Conservation (phyloP, 164 flowering plant species). For the Stephania japonica region DNA sequence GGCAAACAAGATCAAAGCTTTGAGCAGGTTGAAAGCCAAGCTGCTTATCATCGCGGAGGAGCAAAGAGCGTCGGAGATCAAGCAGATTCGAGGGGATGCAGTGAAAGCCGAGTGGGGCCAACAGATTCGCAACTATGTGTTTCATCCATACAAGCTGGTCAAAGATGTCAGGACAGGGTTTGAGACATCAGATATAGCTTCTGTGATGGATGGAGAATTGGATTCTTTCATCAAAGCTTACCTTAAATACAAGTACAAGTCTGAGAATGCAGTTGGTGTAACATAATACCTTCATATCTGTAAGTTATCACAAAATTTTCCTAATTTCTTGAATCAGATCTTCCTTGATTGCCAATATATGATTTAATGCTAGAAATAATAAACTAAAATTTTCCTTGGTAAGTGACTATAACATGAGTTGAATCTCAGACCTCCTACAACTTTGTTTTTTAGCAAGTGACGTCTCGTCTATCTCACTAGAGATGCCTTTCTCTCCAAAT, state of each 20-base stretch:
- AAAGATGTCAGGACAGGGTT: slow-evolving; percentile 82
- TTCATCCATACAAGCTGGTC: slow-evolving; percentile 98
- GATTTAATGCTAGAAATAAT: too few species aligned
- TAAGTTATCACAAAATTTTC: not conserved
- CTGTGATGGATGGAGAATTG: slow-evolving; percentile 98
- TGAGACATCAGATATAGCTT: slow-evolving; percentile 73
- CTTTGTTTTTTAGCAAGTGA: too few species aligned
- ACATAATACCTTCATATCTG: not conserved
- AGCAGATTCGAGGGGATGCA: slow-evolving; percentile 83
- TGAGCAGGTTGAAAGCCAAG: slow-evolving; percentile 90
- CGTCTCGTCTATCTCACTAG: too few species aligned
- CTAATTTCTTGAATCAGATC: not conserved
- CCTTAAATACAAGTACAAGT: slow-evolving; percentile 60
- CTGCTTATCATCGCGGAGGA: slow-evolving; percentile 86
- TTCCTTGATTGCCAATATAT: not conserved
- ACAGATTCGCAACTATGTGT: slow-evolving; percentile 92
- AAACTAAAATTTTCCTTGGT: too few species aligned
- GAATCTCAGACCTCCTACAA: too few species aligned
- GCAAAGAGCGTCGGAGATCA: slow-evolving; percentile 93
- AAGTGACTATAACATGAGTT: too few species aligned
- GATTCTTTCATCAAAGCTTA: slow-evolving; percentile 83
- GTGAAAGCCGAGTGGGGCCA: slow-evolving; percentile 99
- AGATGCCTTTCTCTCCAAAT: too few species aligned
- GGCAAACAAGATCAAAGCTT: slow-evolving; percentile 79
- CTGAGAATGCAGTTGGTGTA: slow-evolving; percentile 18